phyloP scores from a whole-genome alignment of 768 basidiomycete species.

The Ramaria rubella region DNA sequence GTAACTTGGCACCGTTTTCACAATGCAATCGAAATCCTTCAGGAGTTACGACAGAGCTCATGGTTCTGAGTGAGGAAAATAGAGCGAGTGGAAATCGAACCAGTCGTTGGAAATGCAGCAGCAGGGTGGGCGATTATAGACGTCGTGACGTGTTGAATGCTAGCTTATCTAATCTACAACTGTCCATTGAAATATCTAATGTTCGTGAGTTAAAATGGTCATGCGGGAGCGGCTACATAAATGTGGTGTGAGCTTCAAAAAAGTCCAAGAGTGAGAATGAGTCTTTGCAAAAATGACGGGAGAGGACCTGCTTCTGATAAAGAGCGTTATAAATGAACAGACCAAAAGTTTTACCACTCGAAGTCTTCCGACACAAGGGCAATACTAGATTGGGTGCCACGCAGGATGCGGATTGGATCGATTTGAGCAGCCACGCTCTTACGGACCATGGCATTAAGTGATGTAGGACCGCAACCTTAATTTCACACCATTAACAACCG shows the following conservation, averaged over 20 bases:
- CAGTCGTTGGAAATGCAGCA: background rate
- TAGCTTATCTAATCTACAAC: background rate
- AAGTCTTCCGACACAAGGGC: constrained; percentile 64
- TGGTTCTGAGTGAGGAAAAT: background rate
- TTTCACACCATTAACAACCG: background rate
- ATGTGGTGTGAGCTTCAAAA: too few species aligned
- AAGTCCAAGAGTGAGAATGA: too few species aligned
- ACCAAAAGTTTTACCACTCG: constrained; percentile 37
- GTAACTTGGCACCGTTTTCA: constrained; percentile 75
- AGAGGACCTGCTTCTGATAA: too few species aligned
- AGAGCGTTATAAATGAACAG: background rate
- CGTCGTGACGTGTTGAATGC: background rate
- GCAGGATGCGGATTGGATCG: constrained; percentile 42
- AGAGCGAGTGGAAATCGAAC: background rate
- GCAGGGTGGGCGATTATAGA: background rate
- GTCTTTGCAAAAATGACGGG: too few species aligned
- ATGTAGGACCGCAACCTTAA: constrained; percentile 68
- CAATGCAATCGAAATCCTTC: constrained; percentile 73
- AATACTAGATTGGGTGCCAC: constrained; percentile 55
- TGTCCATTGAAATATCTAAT: too few species aligned
- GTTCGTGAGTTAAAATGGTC: too few species aligned
- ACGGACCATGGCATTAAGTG: constrained; percentile 62
- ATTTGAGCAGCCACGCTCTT: constrained; percentile 59
- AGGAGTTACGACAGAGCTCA: constrained; percentile 32
- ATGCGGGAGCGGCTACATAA: too few species aligned